These are phyloP conservation scores for Agrocybe praecox DNA, from an alignment of 768 basidiomycete genomes.

Conservation along the genomic window DNA sequence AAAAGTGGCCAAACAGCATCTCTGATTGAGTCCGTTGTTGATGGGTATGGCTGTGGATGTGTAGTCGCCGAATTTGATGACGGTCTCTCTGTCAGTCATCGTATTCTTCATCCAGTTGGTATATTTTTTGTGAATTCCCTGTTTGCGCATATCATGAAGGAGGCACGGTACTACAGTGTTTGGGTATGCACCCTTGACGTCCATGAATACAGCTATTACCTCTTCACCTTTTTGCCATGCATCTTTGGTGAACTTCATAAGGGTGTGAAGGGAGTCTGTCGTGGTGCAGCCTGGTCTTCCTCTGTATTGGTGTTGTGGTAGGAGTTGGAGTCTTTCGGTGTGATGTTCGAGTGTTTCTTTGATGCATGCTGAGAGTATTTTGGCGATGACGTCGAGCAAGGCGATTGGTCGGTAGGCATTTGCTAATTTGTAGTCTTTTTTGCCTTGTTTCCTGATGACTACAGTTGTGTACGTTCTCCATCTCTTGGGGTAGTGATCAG, in stretches of 20 bases:
- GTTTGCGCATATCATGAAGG: conserved; percentile 30
- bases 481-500: conserved; percentile 15
- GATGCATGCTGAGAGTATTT: conserved; percentile 21
- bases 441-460: conserved; percentile 37
- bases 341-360: conserved; percentile 4
- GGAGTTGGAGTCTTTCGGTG: not conserved
- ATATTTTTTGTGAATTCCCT: conserved; percentile 24
- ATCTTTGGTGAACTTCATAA: conserved; percentile 35
- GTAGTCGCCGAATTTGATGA: conserved; percentile 21
- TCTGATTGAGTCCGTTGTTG: conserved; percentile 24
- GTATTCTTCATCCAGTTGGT: conserved; percentile 14
- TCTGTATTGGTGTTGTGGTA: conserved; percentile 40
- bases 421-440: conserved; percentile 30
- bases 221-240: conserved; percentile 37
- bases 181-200: conserved; percentile 47
- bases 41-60: conserved; percentile 12
- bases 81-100: conserved; percentile 19
- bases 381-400: conserved; percentile 32
- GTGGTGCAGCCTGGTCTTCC: conserved; percentile 38
- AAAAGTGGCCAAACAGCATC: conserved; percentile 27
- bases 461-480: conserved; percentile 29
- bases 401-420: conserved; percentile 40
- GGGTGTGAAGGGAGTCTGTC: conserved; percentile 32
- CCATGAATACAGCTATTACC: conserved; percentile 36
- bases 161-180: conserved; percentile 33